Percentiles rank a stretch among this genome's conserved stretches.
Conservation (phyloP, 2,329 filamentous ascomycete genomes). For the Dichotomopilus funicola region DNA sequence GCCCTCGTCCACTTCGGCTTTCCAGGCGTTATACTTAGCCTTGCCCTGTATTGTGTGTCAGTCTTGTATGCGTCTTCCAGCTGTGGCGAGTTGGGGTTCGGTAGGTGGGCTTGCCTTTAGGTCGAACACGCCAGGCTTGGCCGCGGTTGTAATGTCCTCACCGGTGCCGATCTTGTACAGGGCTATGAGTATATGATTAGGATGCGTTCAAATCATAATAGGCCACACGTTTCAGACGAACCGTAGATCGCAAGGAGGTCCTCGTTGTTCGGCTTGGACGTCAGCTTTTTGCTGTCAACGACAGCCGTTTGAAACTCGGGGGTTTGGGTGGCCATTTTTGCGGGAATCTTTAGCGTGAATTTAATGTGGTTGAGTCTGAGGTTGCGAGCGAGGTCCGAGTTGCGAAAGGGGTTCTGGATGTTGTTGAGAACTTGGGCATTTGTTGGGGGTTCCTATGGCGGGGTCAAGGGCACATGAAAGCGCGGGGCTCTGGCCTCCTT, state of each 20-base stretch:
- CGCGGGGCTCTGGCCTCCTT: constrained; percentile 14
- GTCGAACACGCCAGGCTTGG: constrained; percentile 62
- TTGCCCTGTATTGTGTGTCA: constrained; percentile 52
- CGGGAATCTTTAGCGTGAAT: background rate
- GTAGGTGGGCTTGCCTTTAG: constrained; percentile 48
- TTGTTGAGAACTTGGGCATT: constrained; percentile 14
- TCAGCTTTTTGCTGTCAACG: constrained; percentile 60
- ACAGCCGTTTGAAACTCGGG: constrained; percentile 51
- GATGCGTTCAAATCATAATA: background rate
- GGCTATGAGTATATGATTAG: constrained; percentile 31
- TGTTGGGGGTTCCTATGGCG: constrained; percentile 16
- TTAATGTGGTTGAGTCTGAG: background rate
- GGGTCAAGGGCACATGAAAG: constrained; percentile 9
- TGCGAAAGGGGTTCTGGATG: background rate
- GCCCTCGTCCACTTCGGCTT: constrained; percentile 59
- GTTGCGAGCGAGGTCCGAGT: no score
- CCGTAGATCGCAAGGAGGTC: constrained; percentile 60
- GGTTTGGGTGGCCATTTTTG: constrained; percentile 37
- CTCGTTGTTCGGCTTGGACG: constrained; percentile 55
- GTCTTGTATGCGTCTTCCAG: background rate
- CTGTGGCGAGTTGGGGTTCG: background rate
- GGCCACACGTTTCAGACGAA: constrained; percentile 28
- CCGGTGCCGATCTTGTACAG: constrained; percentile 53
- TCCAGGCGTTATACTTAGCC: constrained; percentile 74
- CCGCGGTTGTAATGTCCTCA: constrained; percentile 51